Conservation (phyloP, 306 rosid species). For the Vigna reflexopilosa region DNA sequence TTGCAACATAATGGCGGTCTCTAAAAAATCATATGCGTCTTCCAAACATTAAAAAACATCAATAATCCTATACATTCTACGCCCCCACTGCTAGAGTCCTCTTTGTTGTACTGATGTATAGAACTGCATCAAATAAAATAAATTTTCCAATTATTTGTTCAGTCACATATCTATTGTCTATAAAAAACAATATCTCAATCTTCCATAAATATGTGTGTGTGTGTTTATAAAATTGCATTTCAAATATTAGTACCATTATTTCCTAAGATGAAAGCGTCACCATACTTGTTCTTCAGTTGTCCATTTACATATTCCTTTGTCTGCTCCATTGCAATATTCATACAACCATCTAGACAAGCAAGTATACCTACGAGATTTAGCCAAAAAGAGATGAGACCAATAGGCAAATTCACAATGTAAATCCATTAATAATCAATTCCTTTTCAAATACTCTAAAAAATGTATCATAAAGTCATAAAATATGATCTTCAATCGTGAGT, state of each 20-base stretch:
- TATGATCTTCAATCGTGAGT: neutral
- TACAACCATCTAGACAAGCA: constrained; percentile 97
- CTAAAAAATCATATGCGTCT: neutral
- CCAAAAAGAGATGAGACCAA: constrained; percentile 22
- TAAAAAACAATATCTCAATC: neutral
- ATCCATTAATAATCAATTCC: constrained; percentile 8
- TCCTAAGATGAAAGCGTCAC: constrained; percentile 95
- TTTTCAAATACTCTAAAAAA: constrained; percentile 26
- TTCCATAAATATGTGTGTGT: neutral
- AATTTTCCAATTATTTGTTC: constrained; percentile 25
- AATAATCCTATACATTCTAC: constrained; percentile 39
- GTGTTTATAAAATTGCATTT: neutral
- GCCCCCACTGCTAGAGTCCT: constrained; percentile 92
- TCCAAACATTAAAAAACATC: constrained; percentile 21
- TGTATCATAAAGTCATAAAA: neutral
- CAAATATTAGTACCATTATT: constrained; percentile 67
- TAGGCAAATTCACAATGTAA: neutral
- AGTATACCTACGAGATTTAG: constrained; percentile 72
- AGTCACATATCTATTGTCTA: constrained; percentile 28
- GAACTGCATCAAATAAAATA: constrained; percentile 63
- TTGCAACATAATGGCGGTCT: constrained; percentile 16
- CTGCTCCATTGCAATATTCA: constrained; percentile 99
- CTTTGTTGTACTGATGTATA: constrained; percentile 92
- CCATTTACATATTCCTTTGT: constrained; percentile 97
- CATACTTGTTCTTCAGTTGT: constrained; percentile 92